Base-by-base conservation (phyloP, 371 early-diverging fungal genomes). In the Batkoa obscura region DNA sequence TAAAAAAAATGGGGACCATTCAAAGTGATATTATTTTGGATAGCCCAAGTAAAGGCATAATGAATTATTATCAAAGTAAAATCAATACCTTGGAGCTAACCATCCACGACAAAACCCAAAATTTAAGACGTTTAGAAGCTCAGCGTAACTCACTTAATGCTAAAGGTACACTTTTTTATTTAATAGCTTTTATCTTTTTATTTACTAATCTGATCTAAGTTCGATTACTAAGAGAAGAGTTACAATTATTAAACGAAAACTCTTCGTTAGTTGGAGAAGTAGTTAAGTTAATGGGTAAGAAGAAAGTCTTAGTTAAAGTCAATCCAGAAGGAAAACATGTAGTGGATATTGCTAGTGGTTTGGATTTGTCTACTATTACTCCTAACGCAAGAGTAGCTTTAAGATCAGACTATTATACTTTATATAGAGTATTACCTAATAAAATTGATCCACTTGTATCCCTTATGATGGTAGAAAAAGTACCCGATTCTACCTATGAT, bases 381-480 rank as follows among this genome's bases (percentile, higher is more conserved):
- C 87, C 98, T 13, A 91, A 93, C n/a, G 79, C 86, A 37, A 84
- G 99, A 47, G 97, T 99, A 34, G 98, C 99, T 17, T 79, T 99
- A 46, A 84, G 91, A 48, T 84, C 89, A 64, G 99, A 99, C 68
- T 83, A 88, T 47, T 70, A 70, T 59, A 63, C 71, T 51, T 80
- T 99, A 36, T 84, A 92, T 71, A 86, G 90, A 66, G 83, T 96
- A 43, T 72, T 97, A 58, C 96, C 97, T 50, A 90, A 88, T 63
- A 89, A 90, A 66, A 84, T 93, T 56, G 97, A 96, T 68, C 95
- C 97, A 15, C 73, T 93, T 32, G 93, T 95, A 34, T 87, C 90
- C 13, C 80, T 99, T 65, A 99, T 99, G 99, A 99, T 97, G 88
- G 94, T 99, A 3, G 99, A 99, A 67, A 99, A 99, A 71, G 96